These are phyloP conservation scores for Sicyos baderoa DNA, from an alignment of 306 rosid species.

Conservation along the genomic window DNA sequence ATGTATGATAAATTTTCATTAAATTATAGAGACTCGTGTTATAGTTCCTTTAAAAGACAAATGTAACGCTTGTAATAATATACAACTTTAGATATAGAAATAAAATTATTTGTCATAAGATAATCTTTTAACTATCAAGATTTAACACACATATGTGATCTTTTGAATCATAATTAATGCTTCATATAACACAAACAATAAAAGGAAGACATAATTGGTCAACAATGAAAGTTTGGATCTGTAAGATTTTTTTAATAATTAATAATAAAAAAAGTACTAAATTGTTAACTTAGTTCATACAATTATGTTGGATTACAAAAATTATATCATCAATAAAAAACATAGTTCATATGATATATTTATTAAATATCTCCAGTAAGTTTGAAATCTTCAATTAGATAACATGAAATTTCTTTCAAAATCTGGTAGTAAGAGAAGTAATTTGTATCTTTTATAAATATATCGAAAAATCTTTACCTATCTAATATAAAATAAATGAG, in stretches of 20 bases:
- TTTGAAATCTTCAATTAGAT: too few relatives aligned
- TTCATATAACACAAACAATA: neutral
- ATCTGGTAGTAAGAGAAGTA: too few relatives aligned
- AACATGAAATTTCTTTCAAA: too few relatives aligned
- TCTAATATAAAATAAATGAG: too few relatives aligned
- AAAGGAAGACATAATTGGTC: neutral
- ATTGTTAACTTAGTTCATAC: too few relatives aligned
- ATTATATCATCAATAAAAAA: too few relatives aligned
- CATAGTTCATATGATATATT: too few relatives aligned
- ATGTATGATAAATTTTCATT: neutral
- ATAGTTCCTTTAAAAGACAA: neutral
- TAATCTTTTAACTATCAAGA: too few relatives aligned
- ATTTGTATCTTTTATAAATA: too few relatives aligned
- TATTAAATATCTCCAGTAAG: too few relatives aligned
- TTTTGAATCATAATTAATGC: neutral
- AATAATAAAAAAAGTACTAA: neutral
- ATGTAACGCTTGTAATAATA: neutral
- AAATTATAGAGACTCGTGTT: neutral
- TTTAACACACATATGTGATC: neutral
- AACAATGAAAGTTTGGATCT: neutral
- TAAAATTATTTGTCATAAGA: neutral
- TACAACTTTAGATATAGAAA: neutral
- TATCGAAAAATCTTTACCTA: too few relatives aligned
- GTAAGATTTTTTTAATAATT: neutral
- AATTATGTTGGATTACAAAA: too few relatives aligned